Evolutionary conservation across 164 flowering plant species (phyloP), one percentile per base, ranked within the genome.

Genomic region (Nymphaea thermarum): DNA sequence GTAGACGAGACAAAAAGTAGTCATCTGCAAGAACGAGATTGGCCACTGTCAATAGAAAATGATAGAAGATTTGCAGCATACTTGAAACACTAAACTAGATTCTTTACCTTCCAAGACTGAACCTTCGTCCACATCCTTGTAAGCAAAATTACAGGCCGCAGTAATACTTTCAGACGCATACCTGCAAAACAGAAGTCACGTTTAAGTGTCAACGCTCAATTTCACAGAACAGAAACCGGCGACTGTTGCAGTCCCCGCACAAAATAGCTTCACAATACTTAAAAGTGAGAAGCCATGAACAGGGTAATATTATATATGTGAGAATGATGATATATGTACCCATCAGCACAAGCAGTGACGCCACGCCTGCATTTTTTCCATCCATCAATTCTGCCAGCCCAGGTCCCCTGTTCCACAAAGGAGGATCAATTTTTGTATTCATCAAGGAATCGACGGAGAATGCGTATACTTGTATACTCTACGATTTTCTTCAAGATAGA

Each of bases 111-210:
- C 85, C 14, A 90, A 81, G 16, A 71, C 74, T 25, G 91, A 83
- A 45, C 68, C 88, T 73, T 86, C 85, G 5, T 61, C 55, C 4
- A 82, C 96, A 44, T 79, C 87, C 78, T 86, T 88, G 68, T 88
- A 93, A 51, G 95, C 89, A 86, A 85, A 89, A 16, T 72, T 45
- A 65, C 81, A 78, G 15, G 77, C 76, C 47, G 78, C 96, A 73
- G 79, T 80, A 55, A 89, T 89, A 18, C 97, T 73, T 76, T 89
- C 96, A 5, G 87, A 73, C 69, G 97, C 98, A 73, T 89, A 91
- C 73, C 96, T 90, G 85, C 75, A 70, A n/a, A 67, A 17, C 7
- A 6, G n/a, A 62, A 51, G 57, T 15, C 57, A 51, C 57, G 14
- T 51, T 3, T 3, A 51, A 51, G 15, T 15, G 0, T 51, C 14